Evolutionary conservation across 2,329 filamentous ascomycete species (phyloP), one percentile per base, ranked within the genome.

Genomic region (Akanthomyces dipterigenus): DNA sequence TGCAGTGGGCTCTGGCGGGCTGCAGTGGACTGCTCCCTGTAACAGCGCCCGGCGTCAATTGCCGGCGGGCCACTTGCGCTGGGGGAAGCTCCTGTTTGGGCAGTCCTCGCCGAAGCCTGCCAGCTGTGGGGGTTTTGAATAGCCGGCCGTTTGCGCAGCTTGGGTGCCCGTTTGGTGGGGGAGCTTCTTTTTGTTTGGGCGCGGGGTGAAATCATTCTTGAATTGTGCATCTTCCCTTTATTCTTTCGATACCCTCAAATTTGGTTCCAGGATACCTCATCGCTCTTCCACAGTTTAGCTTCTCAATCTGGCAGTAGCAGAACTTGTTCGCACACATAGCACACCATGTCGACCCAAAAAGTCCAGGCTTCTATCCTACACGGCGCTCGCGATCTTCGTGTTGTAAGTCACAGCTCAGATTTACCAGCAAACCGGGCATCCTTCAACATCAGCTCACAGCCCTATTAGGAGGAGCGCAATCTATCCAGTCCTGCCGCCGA

Each of bases 401-500:
- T 43, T 34, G 46, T 58, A 57, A 54, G 64, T 65, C 34, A 65
- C 48, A 46, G 20, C 34, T 40, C 43, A 22, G 26, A 46, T 55
- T 16, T 55, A 8, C 14, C 28, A 24, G 14, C 26, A 28, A 8
- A 51, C 3, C 3, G 20, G 14, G 11, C 38, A 16, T 40, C 9
- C 40, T 36, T 9, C 26, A 3, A 16, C 22, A 2, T 34, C 36
- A 1, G 9, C 38, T 57, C 26, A 51, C 46, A 34, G 26, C 28
- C 0, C 5, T 34, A 34, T 3, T 67, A 86, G 84, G 78, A 86
- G 78, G 76, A 78, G 61, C 80, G 85, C 63, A 69, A 74, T 7
- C 77, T 88, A 26, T 72, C 83, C 5, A 61, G 79, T n/a, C 85
- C 85, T 16, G 75, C 75, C 16, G 72, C 77, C 62, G 75, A 79